Conservation (phyloP, 1,139 yeast genomes). For the Diutina mesorugosa region DNA sequence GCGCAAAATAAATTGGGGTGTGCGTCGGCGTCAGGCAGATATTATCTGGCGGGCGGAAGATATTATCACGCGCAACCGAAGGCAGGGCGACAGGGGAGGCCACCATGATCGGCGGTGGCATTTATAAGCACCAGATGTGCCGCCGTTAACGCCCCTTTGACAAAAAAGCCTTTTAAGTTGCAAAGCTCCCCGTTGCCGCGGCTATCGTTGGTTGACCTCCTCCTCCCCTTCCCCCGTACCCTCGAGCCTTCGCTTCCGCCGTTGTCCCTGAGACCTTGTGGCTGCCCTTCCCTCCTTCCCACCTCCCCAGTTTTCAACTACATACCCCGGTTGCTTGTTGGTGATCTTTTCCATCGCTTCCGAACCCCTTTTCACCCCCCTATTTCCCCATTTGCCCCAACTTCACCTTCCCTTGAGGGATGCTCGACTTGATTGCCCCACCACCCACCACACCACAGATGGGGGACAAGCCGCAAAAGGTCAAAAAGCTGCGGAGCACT, state of each 20-base stretch:
- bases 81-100: not conserved
- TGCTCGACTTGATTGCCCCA: slow-evolving; percentile 1
- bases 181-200: not conserved
- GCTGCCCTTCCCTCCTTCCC: no score
- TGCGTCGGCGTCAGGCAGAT: not conserved
- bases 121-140: not conserved
- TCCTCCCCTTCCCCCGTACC: no score
- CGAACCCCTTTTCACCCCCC: not conserved
- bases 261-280: no score
- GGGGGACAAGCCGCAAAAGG: slow-evolving; percentile 2
- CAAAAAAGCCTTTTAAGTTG: not conserved
- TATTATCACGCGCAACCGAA: not conserved
- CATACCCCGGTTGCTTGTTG: no score
- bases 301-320: no score
- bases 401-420: not conserved
- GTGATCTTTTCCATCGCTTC: no score
- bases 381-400: not conserved
- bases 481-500: slow-evolving; percentile 2
- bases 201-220: no score
- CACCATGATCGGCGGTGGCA: not conserved
- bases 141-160: not conserved
- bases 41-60: not conserved
- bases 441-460: not conserved
- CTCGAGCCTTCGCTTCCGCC: no score
- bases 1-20: not conserved